Evolutionary conservation across 2,329 filamentous ascomycete species (phyloP), one percentile per base, ranked within the genome.

Genomic region (Thelonectria rubi): DNA sequence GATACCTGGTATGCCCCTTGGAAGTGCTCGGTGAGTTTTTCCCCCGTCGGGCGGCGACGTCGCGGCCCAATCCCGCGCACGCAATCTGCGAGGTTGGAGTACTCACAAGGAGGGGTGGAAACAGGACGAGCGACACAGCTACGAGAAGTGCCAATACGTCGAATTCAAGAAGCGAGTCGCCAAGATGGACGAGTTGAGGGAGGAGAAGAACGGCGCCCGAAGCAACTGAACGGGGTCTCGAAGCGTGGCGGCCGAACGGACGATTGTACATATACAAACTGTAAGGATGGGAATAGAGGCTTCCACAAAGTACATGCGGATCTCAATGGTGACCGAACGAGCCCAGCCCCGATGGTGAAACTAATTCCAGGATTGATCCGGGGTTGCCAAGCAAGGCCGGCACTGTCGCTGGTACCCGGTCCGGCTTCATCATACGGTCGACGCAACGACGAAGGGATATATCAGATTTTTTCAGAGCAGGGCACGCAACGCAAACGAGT

Each of bases 111-210:
- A 66, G 55, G 59, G 50, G 14, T 43, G 26, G 26, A 39, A 60
- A 62, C 76, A 98, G 95, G 89, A 93, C 78, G 95, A 99, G 85
- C 86, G 95, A 83, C 95, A 99, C 82, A 91, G 89, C 75, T 99
- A 99, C 85, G 95, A 99, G 79, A 98, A 98, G 80, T 99, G 95
- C 87, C 95, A 99, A 76, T 99, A 99, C 81, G 91, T 91, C 68
- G 95, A 98, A 79, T 99, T 99, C 86, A 97, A 97, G 88, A 93
- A 94, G 86, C 89, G 95, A 61, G 95, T 99, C 68, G 92, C 91
- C 75, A 98, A 97, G 89, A 99, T 99, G 95, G 89, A 98, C 74
- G 94, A 99, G 84, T 81, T 99, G 75, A 87, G 93, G 76, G 94
- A 88, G 69, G 88, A 91, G 63, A 97, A 96, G 86, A 88, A 82